Conservation (phyloP, 2,329 filamentous ascomycete genomes). For the Penicillium sp. region DNA sequence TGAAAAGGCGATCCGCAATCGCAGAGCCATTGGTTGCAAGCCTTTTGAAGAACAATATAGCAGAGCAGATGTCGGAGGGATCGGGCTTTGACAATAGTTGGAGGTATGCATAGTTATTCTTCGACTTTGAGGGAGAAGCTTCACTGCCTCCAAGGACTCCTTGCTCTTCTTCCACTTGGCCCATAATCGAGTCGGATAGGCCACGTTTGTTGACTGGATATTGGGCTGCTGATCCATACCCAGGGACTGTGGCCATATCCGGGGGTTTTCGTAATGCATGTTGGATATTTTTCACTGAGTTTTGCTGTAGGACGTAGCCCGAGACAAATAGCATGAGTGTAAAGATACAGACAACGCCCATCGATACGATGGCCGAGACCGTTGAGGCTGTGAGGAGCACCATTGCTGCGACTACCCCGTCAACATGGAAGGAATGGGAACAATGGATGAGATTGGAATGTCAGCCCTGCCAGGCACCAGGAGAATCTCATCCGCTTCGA, state of each 20-base stretch:
- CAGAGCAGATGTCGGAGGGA: conserved; percentile 42
- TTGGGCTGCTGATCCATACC: conserved; percentile 19
- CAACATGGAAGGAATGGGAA: conserved; percentile 12
- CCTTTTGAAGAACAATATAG: conserved; percentile 40
- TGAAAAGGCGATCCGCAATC: conserved; percentile 39
- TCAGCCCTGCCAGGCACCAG: conserved; percentile 5
- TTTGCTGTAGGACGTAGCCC: conserved; percentile 81
- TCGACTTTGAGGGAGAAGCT: conserved; percentile 3
- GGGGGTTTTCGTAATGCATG: conserved; percentile 52
- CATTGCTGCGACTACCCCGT: conserved; percentile 27
- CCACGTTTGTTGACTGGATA: conserved; percentile 15
- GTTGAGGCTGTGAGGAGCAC: conserved; percentile 42
- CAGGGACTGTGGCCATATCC: conserved; percentile 10
- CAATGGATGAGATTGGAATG: conserved; percentile 11
- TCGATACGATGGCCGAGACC: conserved; percentile 40
- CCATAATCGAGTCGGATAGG: conserved; percentile 12
- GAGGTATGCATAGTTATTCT: conserved; percentile 37
- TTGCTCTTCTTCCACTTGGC: conserved; percentile 12
- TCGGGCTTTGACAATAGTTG: conserved; percentile 40
- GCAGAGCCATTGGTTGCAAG: conserved; percentile 30
- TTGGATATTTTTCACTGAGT: conserved; percentile 72
- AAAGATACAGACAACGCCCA: conserved; percentile 60
- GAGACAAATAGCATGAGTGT: conserved; percentile 79
- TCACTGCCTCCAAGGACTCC: conserved; percentile 9
- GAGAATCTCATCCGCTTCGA: not conserved